Evolutionary conservation across 441 rosid genomes (phyloP), one percentile per base, ranked within the genome.

Genomic region (Pelargonium citronellum): DNA sequence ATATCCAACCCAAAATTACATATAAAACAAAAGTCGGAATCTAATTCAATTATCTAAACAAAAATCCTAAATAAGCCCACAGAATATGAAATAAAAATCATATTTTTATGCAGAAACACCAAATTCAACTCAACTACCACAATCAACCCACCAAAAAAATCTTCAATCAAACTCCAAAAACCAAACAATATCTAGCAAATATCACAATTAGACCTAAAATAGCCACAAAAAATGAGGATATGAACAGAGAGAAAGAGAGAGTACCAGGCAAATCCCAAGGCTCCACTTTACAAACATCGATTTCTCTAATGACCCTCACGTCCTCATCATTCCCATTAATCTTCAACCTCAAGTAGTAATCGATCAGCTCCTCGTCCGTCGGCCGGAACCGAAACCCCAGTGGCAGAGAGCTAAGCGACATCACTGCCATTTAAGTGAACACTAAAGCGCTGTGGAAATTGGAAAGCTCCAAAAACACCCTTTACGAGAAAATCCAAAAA

Each of bases 231-330:
- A 66, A 69, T 1, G 53, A 0, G 55, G 4, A 47, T 4, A 47
- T 12, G 55, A 47, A 53, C 4, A 0, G 3, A 5, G 12, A 51
- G 43, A 20, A 15, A 15, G 27, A 22, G 10, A 71, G 19, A 64
- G 43, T 64, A 87, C 92, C 90, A 85, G 80, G 86, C 68, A 88
- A 89, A 68, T 88, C 93, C 93, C 91, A 88, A 17, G 93, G 93
- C 84, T 88, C 91, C 58, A 88, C 88, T 72, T 83, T 88, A 82
- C 87, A 85, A 74, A 88, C 91, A 80, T 88, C 93, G 64, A 88
- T 83, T 76, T 88, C 93, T 69, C 89, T 83, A 55, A 88, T 88
- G 30, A 88, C 93, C 67, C 87, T 87, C 1, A 88, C 83, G 64
- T 88, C 89, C 62, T 83, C 85, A 41, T 87, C 84, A 69, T 88